These are phyloP conservation scores for Penicillium mononematosum DNA, from an alignment of 495 filamentous ascomycete species.

Conservation along the genomic window DNA sequence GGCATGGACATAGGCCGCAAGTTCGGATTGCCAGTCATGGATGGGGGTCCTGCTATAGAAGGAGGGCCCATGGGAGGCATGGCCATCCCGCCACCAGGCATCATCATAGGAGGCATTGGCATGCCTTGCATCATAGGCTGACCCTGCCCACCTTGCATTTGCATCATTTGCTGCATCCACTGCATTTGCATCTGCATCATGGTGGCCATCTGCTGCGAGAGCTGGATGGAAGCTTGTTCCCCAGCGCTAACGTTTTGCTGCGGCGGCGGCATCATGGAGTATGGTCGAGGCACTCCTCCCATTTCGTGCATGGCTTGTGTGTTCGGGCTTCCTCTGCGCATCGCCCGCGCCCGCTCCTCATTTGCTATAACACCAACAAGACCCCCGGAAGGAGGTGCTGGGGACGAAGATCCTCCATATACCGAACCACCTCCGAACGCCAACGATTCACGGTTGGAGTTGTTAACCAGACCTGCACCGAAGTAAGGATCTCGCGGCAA, in stretches of 20 bases:
- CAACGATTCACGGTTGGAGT: conserved; percentile 72
- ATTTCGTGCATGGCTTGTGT: conserved; percentile 48
- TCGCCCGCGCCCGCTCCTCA: conserved; percentile 75
- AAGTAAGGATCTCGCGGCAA: conserved; percentile 88
- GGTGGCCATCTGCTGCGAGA: conserved; percentile 82
- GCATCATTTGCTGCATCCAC: conserved; percentile 73
- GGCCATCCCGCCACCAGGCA: conserved; percentile 19
- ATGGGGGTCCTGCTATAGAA: conserved; percentile 19
- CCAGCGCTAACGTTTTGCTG: conserved; percentile 44
- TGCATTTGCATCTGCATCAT: conserved; percentile 96
- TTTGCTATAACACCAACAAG: conserved; percentile 87
- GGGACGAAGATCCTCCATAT: conserved; percentile 49
- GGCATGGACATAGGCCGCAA: conserved; percentile 49
- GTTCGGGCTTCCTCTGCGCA: conserved; percentile 78
- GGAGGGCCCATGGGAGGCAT: conserved; percentile 20
- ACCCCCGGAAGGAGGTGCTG: conserved; percentile 61
- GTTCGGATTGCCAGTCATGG: conserved; percentile 21
- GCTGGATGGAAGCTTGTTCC: conserved; percentile 77
- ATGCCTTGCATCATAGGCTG: conserved; percentile 24
- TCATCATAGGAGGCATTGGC: conserved; percentile 22
- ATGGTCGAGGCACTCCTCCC: conserved; percentile 43
- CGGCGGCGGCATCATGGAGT: conserved; percentile 41
- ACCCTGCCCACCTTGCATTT: conserved; percentile 56
- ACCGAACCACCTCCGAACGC: conserved; percentile 61
- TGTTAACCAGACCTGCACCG: conserved; percentile 76